Evolutionary conservation across 2,329 filamentous ascomycete genomes (phyloP), one percentile per base, ranked within the genome.

Genomic region (Penicillium brevicompactum): DNA sequence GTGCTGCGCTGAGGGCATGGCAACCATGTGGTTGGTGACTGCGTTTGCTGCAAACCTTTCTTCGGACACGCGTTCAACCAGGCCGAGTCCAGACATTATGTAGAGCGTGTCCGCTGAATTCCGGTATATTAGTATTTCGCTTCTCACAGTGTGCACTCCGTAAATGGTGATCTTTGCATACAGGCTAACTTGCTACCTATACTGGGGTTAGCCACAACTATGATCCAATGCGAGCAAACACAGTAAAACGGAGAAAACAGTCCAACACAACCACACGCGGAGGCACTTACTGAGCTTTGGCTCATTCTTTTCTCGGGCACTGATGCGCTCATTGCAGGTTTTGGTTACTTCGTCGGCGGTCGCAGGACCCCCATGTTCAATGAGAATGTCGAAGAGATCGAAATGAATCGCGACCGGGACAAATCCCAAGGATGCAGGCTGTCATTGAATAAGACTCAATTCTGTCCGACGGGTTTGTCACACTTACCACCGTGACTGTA

Each of bases 391-490:
- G 46, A 75, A 74, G 10, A 75, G 58, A 42, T 69, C 53, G 53
- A 75, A 74, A 32, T 72, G 66, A 13, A 72, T 59, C 0, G 73
- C 73, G 18, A 75, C 70, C 2, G 73, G 72, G 2, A 75, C 63
- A 34, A 75, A 75, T 1, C 70, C 73, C n/a, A 75, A 50, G 0
- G 71, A 67, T 11, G 72, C 70, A 1, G 68, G 57, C 72, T 75
- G 42, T 5, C 21, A 34, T 2, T 9, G 9, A 11, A 41, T 54
- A 40, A 54, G 41, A 42, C 32, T 5, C 6, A 14, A 10, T 38
- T 9, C 13, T 11, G 38, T 11, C 21, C n/a, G 22, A 34, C 5
- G 9, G 10, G 32, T 13, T 30, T 1, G 8, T 31, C 38, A 24
- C 6, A 60, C 67, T 62, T 40, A 70, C 68, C 37, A 57, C 51